Evolutionary conservation across 352 stramenopile species (phyloP).

Genomic region (Blastocystis sp.): DNA sequence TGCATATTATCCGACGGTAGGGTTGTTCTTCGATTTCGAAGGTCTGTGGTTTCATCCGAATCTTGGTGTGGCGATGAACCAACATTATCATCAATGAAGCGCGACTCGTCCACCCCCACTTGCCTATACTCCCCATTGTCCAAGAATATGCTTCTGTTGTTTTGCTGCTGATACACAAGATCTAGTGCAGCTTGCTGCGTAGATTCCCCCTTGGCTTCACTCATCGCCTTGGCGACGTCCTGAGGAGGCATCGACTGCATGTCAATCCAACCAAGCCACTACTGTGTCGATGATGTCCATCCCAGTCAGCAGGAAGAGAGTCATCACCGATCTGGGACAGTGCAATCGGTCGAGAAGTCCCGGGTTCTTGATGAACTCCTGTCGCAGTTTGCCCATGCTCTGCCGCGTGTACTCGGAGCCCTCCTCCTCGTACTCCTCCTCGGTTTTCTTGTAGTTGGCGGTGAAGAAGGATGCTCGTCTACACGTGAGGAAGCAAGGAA

Average conservation of each 20-base stretch:
- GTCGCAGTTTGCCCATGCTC: background rate
- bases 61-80: background rate
- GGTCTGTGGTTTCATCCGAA: background rate
- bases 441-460: background rate
- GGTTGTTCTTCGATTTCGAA: background rate
- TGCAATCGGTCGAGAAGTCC: background rate
- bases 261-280: background rate
- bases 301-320: background rate
- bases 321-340: background rate
- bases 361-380: background rate
- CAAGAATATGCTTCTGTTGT: slow-evolving; percentile 8
- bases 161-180: slow-evolving; percentile 37
- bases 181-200: background rate
- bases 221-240: background rate
- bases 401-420: background rate
- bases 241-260: slow-evolving; percentile 1
- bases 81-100: background rate
- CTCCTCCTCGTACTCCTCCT: slow-evolving; percentile 20
- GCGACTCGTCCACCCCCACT: background rate
- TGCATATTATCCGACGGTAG: slow-evolving; percentile 1
- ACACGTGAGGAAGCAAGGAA: background rate
- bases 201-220: background rate
- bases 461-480: background rate
- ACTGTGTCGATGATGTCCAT: slow-evolving; percentile 46
- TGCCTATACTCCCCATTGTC: slow-evolving; percentile 24